Evolutionary conservation across 257 asterid genomes (phyloP), one percentile per base, ranked within the genome.

Genomic region (Solanum chiquidenum): DNA sequence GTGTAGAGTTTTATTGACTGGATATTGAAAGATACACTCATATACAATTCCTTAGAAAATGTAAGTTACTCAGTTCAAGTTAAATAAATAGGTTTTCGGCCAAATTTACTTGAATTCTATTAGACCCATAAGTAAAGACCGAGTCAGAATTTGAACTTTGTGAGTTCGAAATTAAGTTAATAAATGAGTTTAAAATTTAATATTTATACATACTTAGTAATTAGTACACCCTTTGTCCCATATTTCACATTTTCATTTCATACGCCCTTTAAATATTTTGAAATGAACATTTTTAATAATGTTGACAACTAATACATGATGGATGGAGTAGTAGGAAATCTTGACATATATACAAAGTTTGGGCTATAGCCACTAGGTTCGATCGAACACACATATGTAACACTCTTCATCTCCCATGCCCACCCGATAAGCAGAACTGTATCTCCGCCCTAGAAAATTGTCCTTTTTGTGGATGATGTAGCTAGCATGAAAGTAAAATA

Each of bases 41-140:
- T 14, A 29, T 7, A 69, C 38, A 29, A 69, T 27, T 69, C 23
- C 9, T 34, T 18, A 18, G 7, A 69, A 2, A 72, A 18, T 72
- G 23, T 18, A 9, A 33, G 21, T 34, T 72, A 33, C 8, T 33
- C 14, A 1, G 6, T 18, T 4, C 7, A 33, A 69, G 10, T 8
- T 14, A 4, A 11, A 72, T 72, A 34, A 69, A 31, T 34, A 18
- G 27, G 27, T 34, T 34, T 8, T 10, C 5, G 14, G 16, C 27
- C 14, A 4, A 72, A 34, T 8, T 72, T 33, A 9, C 44, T 34
- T 72, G 80, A 6, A 34, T 34, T 34, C 8, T 4, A 3, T 18
- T 1, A 7, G 11, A 72, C 1, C 1, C 8, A 16, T 8, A 20
- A 72, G 27, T 12, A 72, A 21, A 72, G 2, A 33, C 0, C 4